Base-by-base conservation (phyloP, 2,329 filamentous ascomycete genomes). In the Aspergillus glaucus region DNA sequence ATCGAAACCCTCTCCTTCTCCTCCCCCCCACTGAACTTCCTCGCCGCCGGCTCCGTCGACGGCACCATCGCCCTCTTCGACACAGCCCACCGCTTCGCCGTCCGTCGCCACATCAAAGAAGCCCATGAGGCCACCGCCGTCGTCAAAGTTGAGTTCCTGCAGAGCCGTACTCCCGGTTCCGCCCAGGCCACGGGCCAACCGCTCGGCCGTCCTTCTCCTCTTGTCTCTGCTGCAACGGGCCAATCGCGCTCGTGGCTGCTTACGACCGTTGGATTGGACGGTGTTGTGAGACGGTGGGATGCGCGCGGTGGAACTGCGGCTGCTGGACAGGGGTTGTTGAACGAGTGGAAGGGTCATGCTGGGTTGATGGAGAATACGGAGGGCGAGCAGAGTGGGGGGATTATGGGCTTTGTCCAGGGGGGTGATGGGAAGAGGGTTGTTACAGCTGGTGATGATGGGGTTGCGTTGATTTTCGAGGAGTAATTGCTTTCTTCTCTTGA, bases 241-340 rank as follows among this genome's bases (percentile, higher is more conserved):
- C 56, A 71, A 62, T 49, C 75, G 63, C 58, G 79, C 70, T 50
- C 92, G 82, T 72, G 65, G 84, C 64, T 94, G 53, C 74, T 97
- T 46, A 97, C 92, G 2, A 88, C 83, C 55, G 91, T 85, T 57
- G 93, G 93, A 7, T 88, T 96, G 78, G 93, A 98, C 62, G 92
- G 93, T 15, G 89, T 91, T 0, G 82, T 98, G 17, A 79, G 88
- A 61, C 77, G 91, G 51, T 98, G 93, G 93, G 92, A 98, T 70
- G 76, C 81, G 4, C 70, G 84, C 41, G 85, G 84, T 47, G 84
- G 85, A 6, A 87, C 82, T 1, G 78, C 79, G 1, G 80, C 80
- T 1, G 82, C 81, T 2, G 81, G 78, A 7, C 82, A 83, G 46
- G 90, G 88, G 0, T 72, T 95, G 46, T 73, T 88, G 21, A 86